Percentiles rank a stretch among this genome's conserved stretches.
These are phyloP conservation scores for Chlorella ohadii DNA, from an alignment of 139 green algal species.

Conservation along the genomic window DNA sequence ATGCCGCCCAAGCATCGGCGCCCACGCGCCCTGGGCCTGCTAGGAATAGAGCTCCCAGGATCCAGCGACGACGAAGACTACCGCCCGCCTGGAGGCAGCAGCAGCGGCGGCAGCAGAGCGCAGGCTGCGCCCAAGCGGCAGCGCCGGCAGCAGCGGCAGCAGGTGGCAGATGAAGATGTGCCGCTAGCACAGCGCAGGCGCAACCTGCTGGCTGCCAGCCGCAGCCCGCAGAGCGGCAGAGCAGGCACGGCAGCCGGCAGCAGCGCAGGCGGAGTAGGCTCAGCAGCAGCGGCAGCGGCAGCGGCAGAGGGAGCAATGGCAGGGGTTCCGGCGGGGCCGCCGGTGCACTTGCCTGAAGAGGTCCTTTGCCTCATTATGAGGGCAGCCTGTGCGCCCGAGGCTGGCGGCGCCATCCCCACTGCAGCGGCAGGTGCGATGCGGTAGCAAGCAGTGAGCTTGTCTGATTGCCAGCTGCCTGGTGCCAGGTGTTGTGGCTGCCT, in stretches of 20 bases:
- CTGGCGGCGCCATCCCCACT: constrained; percentile 31
- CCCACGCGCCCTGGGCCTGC: neutral
- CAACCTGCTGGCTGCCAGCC: neutral
- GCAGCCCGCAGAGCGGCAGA: neutral
- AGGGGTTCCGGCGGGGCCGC: neutral
- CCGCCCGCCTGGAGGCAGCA: neutral
- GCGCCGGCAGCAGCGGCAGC: neutral
- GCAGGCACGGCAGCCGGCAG: neutral
- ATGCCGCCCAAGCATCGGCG: no score
- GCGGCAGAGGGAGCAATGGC: neutral
- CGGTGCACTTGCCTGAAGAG: constrained; percentile 12
- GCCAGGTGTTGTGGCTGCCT: neutral
- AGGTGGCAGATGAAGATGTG: constrained; percentile 10
- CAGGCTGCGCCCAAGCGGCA: neutral
- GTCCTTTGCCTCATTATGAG: constrained; percentile 26
- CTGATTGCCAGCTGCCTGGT: no score
- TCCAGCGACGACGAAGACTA: constrained; percentile 42
- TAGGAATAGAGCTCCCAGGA: neutral
- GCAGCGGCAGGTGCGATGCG: neutral
- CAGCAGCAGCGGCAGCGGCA: neutral
- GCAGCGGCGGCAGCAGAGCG: neutral
- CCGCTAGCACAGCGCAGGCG: constrained; percentile 24
- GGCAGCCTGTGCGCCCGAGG: neutral
- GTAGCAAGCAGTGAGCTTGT: no score
- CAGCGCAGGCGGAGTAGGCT: neutral